A percentile compares a stretch with the other conserved stretches of the same genome.
phyloP scores from a whole-genome alignment of 441 rosid genomes.

The Syzygium malaccense region DNA sequence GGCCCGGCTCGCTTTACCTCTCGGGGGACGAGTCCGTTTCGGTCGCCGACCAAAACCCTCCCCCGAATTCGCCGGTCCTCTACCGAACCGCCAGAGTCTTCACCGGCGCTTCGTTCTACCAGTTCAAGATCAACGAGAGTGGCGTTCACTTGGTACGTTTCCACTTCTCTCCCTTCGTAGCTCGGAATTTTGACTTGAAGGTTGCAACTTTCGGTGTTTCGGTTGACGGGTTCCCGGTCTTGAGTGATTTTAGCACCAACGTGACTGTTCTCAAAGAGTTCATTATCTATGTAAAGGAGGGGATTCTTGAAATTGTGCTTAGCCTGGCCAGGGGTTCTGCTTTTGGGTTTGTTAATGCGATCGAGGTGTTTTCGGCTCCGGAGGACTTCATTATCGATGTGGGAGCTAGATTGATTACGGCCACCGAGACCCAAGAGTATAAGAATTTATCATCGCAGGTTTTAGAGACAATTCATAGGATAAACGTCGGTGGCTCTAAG shows the following conservation, averaged over 20 bases:
- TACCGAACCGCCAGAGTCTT: slow-evolving; percentile 67
- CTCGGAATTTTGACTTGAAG: slow-evolving; percentile 33
- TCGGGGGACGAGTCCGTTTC: slow-evolving; percentile 36
- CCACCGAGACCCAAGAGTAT: slow-evolving; percentile 33
- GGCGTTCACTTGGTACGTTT: slow-evolving; percentile 78
- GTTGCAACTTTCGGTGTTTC: slow-evolving; percentile 50
- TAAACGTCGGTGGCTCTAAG: slow-evolving; percentile 72
- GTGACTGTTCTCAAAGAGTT: slow-evolving; percentile 50
- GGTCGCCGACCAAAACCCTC: slow-evolving; percentile 27
- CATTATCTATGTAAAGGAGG: slow-evolving; percentile 27
- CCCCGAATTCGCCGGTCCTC: slow-evolving; percentile 30
- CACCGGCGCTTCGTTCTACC: slow-evolving; percentile 40
- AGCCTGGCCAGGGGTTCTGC: slow-evolving; percentile 32
- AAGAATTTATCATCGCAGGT: slow-evolving; percentile 44
- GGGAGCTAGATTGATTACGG: slow-evolving; percentile 47
- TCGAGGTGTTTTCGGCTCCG: slow-evolving; percentile 80
- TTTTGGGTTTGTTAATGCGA: slow-evolving; percentile 62
- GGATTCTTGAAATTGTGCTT: slow-evolving; percentile 38
- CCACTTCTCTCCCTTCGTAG: slow-evolving; percentile 77
- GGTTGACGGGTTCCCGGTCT: slow-evolving; percentile 37
- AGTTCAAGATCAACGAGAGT: slow-evolving; percentile 36
- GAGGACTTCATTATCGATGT: slow-evolving; percentile 46
- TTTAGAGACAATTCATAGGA: slow-evolving; percentile 60
- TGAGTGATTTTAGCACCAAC: slow-evolving; percentile 33
- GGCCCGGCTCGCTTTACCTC: slow-evolving; percentile 16